Evolutionary conservation across 345 rosid species (phyloP), one percentile per base, ranked within the genome.

Genomic region (Anastatica hierochuntica): DNA sequence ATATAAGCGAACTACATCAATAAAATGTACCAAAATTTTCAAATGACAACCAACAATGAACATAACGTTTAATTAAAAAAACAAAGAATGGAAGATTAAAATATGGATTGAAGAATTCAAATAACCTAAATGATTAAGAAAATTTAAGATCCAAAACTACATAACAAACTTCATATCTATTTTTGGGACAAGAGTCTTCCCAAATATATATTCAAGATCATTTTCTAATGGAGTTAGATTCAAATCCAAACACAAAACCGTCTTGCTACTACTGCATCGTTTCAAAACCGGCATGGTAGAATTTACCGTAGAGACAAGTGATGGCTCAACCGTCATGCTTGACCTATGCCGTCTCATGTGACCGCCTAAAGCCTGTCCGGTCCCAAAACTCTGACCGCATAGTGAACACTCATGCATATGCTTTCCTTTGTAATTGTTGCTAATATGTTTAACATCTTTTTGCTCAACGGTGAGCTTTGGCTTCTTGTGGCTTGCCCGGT

Each of bases 321-420:
- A 3, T 37, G 65, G 51, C 40, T 66, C 58, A 16, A 35, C 53
- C 47, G 10, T 47, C 23, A 57, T 21, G 24, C 47, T 54, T 9
- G 64, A 38, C 66, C 76, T 73, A 57, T 84, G 94, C 20, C n/a
- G n/a, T n/a, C n/a, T n/a, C n/a, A n/a, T n/a, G n/a, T n/a, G n/a
- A n/a, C n/a, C n/a, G n/a, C n/a, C 92, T 63, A 83, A 51, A 70
- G 94, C 94, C 60, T 84, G 94, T 8, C 94, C 88, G 35, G 64
- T 38, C 9, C 77, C 60, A 34, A 84, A 84, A 64, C 74, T 69
- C 31, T 71, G 76, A n/a, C 88, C 76, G 14, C 94, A 84, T 9
- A 77, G 77, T 0, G 81, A 49, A 65, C 94, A 84, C 20, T 77
- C 71, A 6, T 81, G 94, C 48, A 14, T 16, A 56, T 69, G 46